Base-by-base conservation (phyloP, 1,139 yeast genomes). In the Yamadazyma siamensis region DNA sequence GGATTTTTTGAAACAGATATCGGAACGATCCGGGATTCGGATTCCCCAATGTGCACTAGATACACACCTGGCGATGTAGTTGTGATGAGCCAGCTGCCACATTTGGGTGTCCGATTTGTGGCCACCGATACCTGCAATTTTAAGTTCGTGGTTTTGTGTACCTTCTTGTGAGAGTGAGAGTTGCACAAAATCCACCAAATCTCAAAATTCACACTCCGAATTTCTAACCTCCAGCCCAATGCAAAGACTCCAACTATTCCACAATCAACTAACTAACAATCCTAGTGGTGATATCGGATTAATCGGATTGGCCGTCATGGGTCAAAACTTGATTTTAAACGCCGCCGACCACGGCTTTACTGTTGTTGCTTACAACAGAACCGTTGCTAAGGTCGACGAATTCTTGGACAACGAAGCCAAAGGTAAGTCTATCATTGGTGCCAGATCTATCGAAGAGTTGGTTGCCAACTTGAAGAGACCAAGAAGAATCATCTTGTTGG, bases 291-390 rank as follows among this genome's bases (percentile, higher is more conserved):
- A 91, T 81, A 80, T 91, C 69, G 98, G 97, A 68, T 86, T 91
- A 67, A 89, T 91, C 59, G 98, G 98, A 62, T 79, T 91, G 79
- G 98, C 98, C 83, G 98, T 91, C 52, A 91, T 91, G 98, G 98
- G 98, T 68, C 97, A 89, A 67, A 91, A 91, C 80, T 75, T 91
- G 77, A 87, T 91, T 65, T 78, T 91, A 52, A 91, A 91, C 69
- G 94, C 94, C 56, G 97, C 97, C 51, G 98, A 91, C 75, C 95
- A 91, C 71, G 96, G 96, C 36, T 85, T 72, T 70, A 86, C 95
- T 49, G 98, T 91, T 52, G 96, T 87, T 53, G 97, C 96, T 42
- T 91, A 78, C 83, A 91, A 91, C 91, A 86, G 98, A 79, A 89
- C 97, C 42, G 88, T 81, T 39, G 66, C 94, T 35, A 91, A 88